A percentile compares a stretch with the other conserved stretches of the same genome.
These are phyloP conservation scores for Zizania palustris DNA, from an alignment of 202 grass and related monocot species.

Conservation along the genomic window DNA sequence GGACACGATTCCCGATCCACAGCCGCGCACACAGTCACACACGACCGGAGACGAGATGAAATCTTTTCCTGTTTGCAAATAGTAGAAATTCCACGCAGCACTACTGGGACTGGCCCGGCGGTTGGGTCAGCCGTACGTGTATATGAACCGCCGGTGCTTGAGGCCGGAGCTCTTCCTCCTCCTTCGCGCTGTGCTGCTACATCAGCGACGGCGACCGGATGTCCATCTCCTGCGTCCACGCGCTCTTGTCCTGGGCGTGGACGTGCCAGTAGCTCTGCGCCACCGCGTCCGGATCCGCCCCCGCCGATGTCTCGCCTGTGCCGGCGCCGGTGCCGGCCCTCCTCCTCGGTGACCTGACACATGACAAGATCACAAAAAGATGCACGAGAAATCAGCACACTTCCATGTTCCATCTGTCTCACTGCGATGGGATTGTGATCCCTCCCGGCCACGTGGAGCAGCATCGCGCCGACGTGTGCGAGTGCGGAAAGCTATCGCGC, in stretches of 20 bases:
- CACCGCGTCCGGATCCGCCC: slow-evolving; percentile 78
- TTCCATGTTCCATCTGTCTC: background rate
- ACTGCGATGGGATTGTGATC: no score
- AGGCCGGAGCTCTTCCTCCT: background rate
- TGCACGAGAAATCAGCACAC: background rate
- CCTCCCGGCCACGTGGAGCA: no score
- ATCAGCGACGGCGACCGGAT: slow-evolving; percentile 54
- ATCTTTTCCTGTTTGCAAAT: background rate
- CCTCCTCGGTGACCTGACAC: slow-evolving; percentile 51
- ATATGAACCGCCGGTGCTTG: no score
- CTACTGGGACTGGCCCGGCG: no score
- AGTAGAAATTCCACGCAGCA: background rate
- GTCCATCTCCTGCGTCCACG: slow-evolving; percentile 94
- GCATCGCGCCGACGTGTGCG: background rate
- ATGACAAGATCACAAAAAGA: background rate
- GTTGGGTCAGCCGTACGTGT: no score
- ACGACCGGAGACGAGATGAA: background rate
- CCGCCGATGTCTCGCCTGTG: background rate
- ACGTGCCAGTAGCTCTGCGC: slow-evolving; percentile 92
- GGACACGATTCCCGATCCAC: slow-evolving; percentile 40
- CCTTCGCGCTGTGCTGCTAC: background rate
- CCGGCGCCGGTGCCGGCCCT: slow-evolving; percentile 7
- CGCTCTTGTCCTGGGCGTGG: slow-evolving; percentile 72
- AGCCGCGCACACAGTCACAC: slow-evolving; percentile 30
- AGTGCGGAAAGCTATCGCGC: no score